A percentile compares a stretch with the other conserved stretches of the same genome.
These are phyloP conservation scores for Claviceps sp. DNA, from an alignment of 2,329 filamentous ascomycete species.

Conservation along the genomic window DNA sequence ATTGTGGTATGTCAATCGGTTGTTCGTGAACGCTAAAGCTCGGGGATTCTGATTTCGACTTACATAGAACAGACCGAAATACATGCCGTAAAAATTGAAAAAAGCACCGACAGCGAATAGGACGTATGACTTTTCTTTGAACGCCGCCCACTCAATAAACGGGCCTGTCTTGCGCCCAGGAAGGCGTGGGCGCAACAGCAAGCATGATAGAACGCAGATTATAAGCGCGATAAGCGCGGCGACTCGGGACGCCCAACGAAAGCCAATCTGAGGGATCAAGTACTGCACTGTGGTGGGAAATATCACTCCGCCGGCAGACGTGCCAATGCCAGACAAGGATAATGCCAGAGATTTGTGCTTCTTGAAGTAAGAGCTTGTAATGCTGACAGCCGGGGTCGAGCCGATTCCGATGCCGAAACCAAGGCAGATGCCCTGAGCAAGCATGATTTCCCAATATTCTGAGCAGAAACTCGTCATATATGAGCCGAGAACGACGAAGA, in stretches of 20 bases:
- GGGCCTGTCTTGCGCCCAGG: constrained; percentile 35
- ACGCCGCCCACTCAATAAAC: constrained; percentile 41
- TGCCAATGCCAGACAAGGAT: constrained; percentile 46
- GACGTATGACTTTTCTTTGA: constrained; percentile 41
- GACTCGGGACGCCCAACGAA: constrained; percentile 49
- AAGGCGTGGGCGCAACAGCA: constrained; percentile 31
- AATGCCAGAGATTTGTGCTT: constrained; percentile 43
- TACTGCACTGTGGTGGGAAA: constrained; percentile 45
- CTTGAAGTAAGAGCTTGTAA: constrained; percentile 50
- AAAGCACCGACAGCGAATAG: constrained; percentile 37
- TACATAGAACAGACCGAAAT: constrained; percentile 30
- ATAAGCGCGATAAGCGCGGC: constrained; percentile 48
- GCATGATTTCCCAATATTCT: constrained; percentile 38
- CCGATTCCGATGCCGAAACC: constrained; percentile 41
- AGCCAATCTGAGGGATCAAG: constrained; percentile 44
- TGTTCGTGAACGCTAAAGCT: neutral
- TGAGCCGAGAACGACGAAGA: constrained; percentile 30
- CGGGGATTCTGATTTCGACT: neutral
- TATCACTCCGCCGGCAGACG: constrained; percentile 40
- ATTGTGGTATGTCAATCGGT: neutral
- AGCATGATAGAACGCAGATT: constrained; percentile 26
- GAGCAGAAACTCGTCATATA: constrained; percentile 33
- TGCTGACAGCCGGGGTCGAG: constrained; percentile 45
- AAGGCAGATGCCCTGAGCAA: constrained; percentile 38
- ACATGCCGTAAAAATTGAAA: constrained; percentile 26